These are phyloP conservation scores for Batkoa obscura DNA, from an alignment of 371 early-diverging fungal genomes.

Conservation along the genomic window DNA sequence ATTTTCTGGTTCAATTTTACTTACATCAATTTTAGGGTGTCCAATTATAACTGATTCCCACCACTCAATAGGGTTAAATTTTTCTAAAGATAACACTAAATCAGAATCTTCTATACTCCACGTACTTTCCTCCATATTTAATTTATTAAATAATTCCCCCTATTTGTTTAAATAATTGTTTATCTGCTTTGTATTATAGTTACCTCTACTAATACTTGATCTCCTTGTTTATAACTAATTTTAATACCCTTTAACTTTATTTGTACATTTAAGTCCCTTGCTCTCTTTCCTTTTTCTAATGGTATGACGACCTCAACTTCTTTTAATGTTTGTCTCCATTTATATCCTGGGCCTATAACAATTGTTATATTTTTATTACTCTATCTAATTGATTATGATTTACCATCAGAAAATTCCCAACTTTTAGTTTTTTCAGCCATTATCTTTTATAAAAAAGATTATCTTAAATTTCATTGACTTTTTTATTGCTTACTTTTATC, in stretches of 20 bases:
- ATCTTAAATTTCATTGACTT: too few species aligned
- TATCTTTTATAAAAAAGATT: too few species aligned
- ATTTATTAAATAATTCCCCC: conserved; percentile 49
- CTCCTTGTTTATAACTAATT: conserved; percentile 48
- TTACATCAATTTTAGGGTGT: conserved; percentile 72
- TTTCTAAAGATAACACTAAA: conserved; percentile 61
- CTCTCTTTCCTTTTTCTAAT: conserved; percentile 55
- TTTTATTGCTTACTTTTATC: too few species aligned
- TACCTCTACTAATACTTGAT: conserved; percentile 48
- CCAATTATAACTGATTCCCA: conserved; percentile 73
- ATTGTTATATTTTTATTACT: too few species aligned
- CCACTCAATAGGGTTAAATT: conserved; percentile 68
- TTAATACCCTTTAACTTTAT: conserved; percentile 44
- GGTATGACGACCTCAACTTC: conserved; percentile 65
- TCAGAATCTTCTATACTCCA: conserved; percentile 35
- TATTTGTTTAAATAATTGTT: conserved; percentile 9
- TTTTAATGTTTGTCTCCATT: conserved; percentile 69
- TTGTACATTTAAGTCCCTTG: conserved; percentile 40
- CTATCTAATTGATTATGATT: too few species aligned
- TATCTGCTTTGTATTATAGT: too few species aligned
- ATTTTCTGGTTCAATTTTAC: conserved; percentile 79
- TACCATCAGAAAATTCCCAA: too few species aligned
- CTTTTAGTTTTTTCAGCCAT: too few species aligned
- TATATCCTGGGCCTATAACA: conserved; percentile 36
- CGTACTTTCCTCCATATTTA: conserved; percentile 64